Evolutionary conservation across 306 rosid species (phyloP).

Genomic region (Vicia sativa): DNA sequence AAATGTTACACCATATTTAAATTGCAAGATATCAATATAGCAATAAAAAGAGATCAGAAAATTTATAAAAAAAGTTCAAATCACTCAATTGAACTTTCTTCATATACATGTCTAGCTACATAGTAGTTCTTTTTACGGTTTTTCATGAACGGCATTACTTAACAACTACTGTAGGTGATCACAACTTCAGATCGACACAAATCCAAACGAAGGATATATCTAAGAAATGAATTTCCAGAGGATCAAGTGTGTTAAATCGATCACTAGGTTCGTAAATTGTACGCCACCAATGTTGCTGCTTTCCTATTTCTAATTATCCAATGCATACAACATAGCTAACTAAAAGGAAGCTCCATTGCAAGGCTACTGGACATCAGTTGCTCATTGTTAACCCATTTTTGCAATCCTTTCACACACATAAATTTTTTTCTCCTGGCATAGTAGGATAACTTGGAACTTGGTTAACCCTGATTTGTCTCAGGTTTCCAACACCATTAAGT

Average conservation of each 20-base stretch:
- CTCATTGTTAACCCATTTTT: neutral
- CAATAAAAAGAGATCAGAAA: neutral
- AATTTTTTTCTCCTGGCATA: neutral
- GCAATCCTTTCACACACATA: neutral
- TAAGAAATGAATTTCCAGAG: constrained; percentile 6
- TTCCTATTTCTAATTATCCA: neutral
- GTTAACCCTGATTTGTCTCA: neutral
- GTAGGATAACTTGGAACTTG: constrained; percentile 2
- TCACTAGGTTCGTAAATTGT: neutral
- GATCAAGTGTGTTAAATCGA: neutral
- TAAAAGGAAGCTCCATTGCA: no score
- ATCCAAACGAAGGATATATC: neutral
- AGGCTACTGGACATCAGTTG: no score
- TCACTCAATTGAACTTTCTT: neutral
- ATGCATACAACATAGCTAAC: neutral
- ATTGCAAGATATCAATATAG: constrained; percentile 19
- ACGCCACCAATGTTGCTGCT: neutral
- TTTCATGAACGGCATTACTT: neutral
- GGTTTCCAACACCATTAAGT: no score
- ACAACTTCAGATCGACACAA: neutral
- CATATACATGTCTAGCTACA: neutral
- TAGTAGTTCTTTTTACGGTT: neutral
- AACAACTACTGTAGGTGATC: neutral
- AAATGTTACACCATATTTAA: neutral
- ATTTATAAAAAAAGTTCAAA: no score